Evolutionary conservation across 139 green algal species (phyloP), one percentile per base, ranked within the genome.

Genomic region (Chloropicon primus): DNA sequence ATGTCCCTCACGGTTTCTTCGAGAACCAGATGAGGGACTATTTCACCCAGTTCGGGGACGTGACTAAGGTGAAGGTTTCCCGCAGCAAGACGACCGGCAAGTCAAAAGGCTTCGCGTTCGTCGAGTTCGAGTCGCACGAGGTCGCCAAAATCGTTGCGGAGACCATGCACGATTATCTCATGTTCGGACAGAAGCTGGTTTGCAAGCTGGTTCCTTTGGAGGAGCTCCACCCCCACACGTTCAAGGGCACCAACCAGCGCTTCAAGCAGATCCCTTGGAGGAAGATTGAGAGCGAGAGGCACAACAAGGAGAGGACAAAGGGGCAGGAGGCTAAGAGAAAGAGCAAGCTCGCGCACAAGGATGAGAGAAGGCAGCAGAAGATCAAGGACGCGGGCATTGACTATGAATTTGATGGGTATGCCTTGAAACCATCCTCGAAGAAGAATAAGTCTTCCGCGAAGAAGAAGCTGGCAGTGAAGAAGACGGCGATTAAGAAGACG

Each of bases 1-100:
- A 96, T 53, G 3, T 97, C 10, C 93, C 93, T 0, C 93, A 97
- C 74, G 93, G 93, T 0, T 97, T 97, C 29, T 97, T 90, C 54
- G 93, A 97, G 82, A 86, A 91, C 24, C 76, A 96, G 74, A 78
- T 97, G 77, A 89, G 92, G 79, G 91, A 92, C 93, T 54, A 54
- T 81, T 93, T 93, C 79, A 87, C 85, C 1, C 84, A 88, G 73
- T 88, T 88, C 75, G 84, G 89, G 25, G 85, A 85, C 72, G 75
- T 93, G 26, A 86, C 80, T n/a, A 80, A 80, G 0, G 83, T 91
- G 24, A 85, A 86, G 5, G 25, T 93, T 21, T 90, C 87, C 3
- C 85, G 89, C 62, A 89, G 78, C 84, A 91, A 89, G 54, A 84
- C 22, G 74, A 90, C 84, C 0, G 85, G 79, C 26, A 82, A 82